These are phyloP conservation scores for Candida sp. DNA, from an alignment of 1,139 yeast genomes.

Conservation along the genomic window DNA sequence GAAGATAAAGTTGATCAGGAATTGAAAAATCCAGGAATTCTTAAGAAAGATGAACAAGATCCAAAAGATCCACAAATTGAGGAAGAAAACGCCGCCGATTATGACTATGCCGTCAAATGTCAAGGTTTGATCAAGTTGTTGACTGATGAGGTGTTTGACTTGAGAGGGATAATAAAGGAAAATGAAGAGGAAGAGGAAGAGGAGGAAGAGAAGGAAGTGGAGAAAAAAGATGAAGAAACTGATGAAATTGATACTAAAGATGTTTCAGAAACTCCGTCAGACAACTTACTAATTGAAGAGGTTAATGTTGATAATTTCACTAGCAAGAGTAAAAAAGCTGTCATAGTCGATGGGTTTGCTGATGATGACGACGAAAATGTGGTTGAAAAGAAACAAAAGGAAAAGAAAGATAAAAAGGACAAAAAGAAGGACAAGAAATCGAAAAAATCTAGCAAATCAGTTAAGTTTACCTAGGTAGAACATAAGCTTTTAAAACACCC, in stretches of 20 bases:
- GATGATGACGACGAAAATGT: constrained; percentile 4
- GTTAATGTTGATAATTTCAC: constrained; percentile 26
- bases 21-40: constrained; percentile 17
- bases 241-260: constrained; percentile 36
- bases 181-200: constrained; percentile 1
- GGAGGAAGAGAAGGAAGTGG: background rate
- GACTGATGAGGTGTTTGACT: constrained; percentile 31
- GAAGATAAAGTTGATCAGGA: constrained; percentile 36
- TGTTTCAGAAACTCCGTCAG: constrained; percentile 3
- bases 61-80: constrained; percentile 15
- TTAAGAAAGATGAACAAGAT: constrained; percentile 13
- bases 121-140: constrained; percentile 29
- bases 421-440: constrained; percentile 8
- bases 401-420: constrained; percentile 9
- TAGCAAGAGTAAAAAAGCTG: constrained; percentile 1
- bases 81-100: constrained; percentile 16
- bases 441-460: constrained; percentile 3
- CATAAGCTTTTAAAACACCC: no score
- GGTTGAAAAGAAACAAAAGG: constrained; percentile 5
- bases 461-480: background rate
- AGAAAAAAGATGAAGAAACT: constrained; percentile 10
- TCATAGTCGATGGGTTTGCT: constrained; percentile 1
- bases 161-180: constrained; percentile 27
- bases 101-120: constrained; percentile 45
- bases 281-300: constrained; percentile 32